phyloP scores from a whole-genome alignment of 768 basidiomycete genomes.

The Russula olivacea region DNA sequence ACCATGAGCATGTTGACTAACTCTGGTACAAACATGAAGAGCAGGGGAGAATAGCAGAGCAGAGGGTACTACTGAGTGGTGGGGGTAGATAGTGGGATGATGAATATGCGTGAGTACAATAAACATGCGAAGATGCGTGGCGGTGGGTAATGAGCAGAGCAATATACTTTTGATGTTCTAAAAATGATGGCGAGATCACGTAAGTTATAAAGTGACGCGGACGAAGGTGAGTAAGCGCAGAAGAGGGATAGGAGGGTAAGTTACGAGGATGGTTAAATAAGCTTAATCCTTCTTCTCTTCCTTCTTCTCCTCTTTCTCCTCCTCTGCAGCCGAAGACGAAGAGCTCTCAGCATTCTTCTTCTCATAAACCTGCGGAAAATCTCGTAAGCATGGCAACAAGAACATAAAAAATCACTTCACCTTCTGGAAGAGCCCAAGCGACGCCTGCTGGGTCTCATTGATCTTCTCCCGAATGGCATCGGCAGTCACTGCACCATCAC shows the following conservation, averaged over 20 bases:
- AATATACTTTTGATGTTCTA: conserved; percentile 25
- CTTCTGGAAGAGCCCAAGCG: conserved; percentile 96
- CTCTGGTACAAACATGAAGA: conserved; percentile 1
- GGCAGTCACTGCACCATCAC: conserved; percentile 73
- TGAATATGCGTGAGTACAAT: conserved; percentile 22
- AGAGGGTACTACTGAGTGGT: conserved; percentile 24
- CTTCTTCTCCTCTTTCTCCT: conserved; percentile 46
- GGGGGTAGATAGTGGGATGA: conserved; percentile 5
- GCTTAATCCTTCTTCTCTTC: conserved; percentile 84
- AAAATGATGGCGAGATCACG: conserved; percentile 19
- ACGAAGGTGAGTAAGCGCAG: background rate
- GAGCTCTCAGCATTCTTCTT: conserved; percentile 74
- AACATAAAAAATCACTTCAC: background rate
- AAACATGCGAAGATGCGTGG: conserved; percentile 19
- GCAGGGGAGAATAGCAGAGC: background rate
- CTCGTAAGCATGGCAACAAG: background rate
- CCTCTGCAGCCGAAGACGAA: conserved; percentile 33
- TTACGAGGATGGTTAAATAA: background rate
- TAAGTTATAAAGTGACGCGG: conserved; percentile 14
- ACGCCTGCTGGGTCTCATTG: conserved; percentile 89
- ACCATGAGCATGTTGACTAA: conserved; percentile 2
- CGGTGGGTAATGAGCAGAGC: conserved; percentile 14
- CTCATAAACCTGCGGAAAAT: conserved; percentile 55
- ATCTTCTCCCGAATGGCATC: conserved; percentile 91
- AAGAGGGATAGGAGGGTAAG: background rate